Evolutionary conservation across 2,329 filamentous ascomycete genomes (phyloP), one percentile per base, ranked within the genome.

Genomic region (Fusarium sp.): DNA sequence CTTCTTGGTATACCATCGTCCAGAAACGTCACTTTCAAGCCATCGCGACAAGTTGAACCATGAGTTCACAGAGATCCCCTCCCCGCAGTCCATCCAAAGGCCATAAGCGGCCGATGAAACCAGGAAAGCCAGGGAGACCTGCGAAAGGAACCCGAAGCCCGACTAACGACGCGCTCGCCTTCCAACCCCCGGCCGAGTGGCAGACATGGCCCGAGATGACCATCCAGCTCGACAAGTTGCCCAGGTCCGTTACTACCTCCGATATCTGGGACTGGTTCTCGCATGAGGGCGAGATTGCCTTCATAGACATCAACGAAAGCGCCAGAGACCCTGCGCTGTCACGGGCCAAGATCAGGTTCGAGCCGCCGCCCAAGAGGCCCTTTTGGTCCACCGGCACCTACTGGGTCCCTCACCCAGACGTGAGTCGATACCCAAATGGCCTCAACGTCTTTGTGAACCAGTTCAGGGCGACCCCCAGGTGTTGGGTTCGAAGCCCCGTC

Each of bases 251-350:
- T 0, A 85, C 82, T 0, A 82, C 85, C 0, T 80, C 78, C 29
- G 81, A 87, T 18, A 78, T 94, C 2, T 90, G 87, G 79, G 77
- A 84, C 3, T 86, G 86, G 20, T 89, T 94, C 70, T 79, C 82
- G 2, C 69, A 75, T 0, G 84, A 90, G 67, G 91, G 91, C 1
- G 82, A 82, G 7, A 85, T 94, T 14, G 81, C 81, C 4, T 87
- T 82, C 38, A 88, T 94, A 38, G 89, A 92, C 16, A 83, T 93
- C 2, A 87, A 84, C 11, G 72, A 75, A 5, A 31, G 63, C 3
- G 22, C 40, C 7, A 31, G 33, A 8, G 57, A 38, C 2, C 18
- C 65, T 4, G 60, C 56, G 78, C 83, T 58, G 69, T 74, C 7
- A 71, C 82, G 33, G 82, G 88, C n/a, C 67, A 82, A 29, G 78